Evolutionary conservation across 1,139 yeast species (phyloP).

Genomic region (Candida freyschussii): DNA sequence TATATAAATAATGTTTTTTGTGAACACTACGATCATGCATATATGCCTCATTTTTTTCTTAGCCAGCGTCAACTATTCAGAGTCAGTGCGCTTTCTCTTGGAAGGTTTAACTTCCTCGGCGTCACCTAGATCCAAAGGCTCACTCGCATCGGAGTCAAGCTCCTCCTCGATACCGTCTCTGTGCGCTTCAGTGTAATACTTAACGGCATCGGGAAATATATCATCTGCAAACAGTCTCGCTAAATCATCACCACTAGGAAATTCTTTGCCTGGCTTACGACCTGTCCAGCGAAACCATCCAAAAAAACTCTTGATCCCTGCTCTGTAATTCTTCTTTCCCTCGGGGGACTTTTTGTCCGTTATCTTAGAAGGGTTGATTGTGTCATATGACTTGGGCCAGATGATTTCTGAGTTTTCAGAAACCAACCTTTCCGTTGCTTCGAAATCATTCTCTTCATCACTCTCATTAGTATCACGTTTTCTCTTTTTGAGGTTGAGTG

Average conservation of each 20-base stretch:
- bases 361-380: constrained; percentile 48
- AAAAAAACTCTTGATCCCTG: constrained; percentile 70
- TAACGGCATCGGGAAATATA: constrained; percentile 65
- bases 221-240: constrained; percentile 62
- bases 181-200: constrained; percentile 64
- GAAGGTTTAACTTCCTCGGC: constrained; percentile 30
- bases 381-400: constrained; percentile 58
- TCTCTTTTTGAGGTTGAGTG: constrained; percentile 3
- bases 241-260: constrained; percentile 65
- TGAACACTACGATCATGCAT: too few species aligned
- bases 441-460: constrained; percentile 37
- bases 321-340: constrained; percentile 56
- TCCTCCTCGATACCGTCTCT: constrained; percentile 51
- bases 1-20: too few species aligned
- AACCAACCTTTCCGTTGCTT: constrained; percentile 39
- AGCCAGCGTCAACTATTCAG: too few species aligned
- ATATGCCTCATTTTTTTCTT: too few species aligned
- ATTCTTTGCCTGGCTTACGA: constrained; percentile 64
- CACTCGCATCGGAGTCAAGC: constrained; percentile 47
- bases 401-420: constrained; percentile 46
- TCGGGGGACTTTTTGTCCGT: constrained; percentile 39
- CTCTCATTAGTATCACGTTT: constrained; percentile 7
- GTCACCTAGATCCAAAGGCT: constrained; percentile 41
- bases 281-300: constrained; percentile 80
- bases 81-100: constrained; percentile 16